Conservation (phyloP, 352 stramenopile species). For the Phytophthora melonis region DNA sequence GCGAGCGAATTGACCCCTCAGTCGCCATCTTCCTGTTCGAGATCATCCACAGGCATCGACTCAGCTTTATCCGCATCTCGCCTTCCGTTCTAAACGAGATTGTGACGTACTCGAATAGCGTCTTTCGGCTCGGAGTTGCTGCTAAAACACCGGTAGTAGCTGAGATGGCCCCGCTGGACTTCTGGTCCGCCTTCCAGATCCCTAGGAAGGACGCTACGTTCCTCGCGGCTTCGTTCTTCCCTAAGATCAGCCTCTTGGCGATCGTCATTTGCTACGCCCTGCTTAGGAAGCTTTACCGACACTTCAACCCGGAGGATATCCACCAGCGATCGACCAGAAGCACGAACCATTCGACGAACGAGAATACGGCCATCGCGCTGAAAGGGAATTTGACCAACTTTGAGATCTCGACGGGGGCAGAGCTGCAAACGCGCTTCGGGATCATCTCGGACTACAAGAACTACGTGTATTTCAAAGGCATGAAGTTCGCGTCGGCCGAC, state of each 20-base stretch:
- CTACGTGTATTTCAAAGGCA: slow-evolving; percentile 39
- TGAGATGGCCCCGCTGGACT: slow-evolving; percentile 30
- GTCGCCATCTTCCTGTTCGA: slow-evolving; percentile 36
- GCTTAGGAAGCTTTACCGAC: slow-evolving; percentile 24
- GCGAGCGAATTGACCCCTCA: slow-evolving; percentile 34
- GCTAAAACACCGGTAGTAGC: slow-evolving; percentile 4
- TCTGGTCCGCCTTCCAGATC: slow-evolving; percentile 32
- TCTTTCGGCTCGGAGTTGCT: slow-evolving; percentile 16
- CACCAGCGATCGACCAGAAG: slow-evolving; percentile 14
- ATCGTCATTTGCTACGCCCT: slow-evolving; percentile 23
- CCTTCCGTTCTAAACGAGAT: slow-evolving; percentile 14
- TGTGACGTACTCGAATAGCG: slow-evolving; percentile 11
- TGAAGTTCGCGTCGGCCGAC: slow-evolving; percentile 42
- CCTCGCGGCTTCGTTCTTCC: slow-evolving; percentile 26
- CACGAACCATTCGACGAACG: slow-evolving; percentile 15
- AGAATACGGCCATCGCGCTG: slow-evolving; percentile 3
- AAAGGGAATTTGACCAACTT: slow-evolving; percentile 41
- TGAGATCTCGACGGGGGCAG: slow-evolving; percentile 40
- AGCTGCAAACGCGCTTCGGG: slow-evolving; percentile 40
- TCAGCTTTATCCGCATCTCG: slow-evolving; percentile 16
- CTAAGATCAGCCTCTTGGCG: slow-evolving; percentile 25
- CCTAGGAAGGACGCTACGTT: slow-evolving; percentile 26
- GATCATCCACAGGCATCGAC: slow-evolving; percentile 28
- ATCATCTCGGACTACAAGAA: slow-evolving; percentile 52
- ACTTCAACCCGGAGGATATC: slow-evolving; percentile 16